phyloP scores from a whole-genome alignment of 2,329 filamentous ascomycete genomes.

The Calonectria pseudoturangicola region DNA sequence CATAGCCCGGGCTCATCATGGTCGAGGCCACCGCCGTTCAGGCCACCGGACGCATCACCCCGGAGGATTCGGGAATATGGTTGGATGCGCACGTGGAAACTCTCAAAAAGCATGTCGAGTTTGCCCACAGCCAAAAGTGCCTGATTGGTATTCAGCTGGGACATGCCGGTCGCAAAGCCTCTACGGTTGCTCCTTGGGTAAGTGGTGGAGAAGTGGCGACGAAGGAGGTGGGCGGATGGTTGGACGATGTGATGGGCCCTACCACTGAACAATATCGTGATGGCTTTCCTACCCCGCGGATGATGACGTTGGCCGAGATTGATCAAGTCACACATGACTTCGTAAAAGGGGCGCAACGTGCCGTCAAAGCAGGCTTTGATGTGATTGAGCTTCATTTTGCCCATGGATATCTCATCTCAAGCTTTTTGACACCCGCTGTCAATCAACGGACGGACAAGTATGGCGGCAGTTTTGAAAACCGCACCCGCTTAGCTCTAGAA shows the following conservation, averaged over 20 bases:
- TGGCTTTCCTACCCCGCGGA: conserved; percentile 75
- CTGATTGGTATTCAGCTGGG: conserved; percentile 81
- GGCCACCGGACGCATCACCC: conserved; percentile 21
- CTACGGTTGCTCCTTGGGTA: conserved; percentile 74
- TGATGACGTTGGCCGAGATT: conserved; percentile 81
- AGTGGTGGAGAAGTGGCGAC: conserved; percentile 64
- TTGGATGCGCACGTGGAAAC: conserved; percentile 80
- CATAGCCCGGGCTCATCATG: conserved; percentile 75
- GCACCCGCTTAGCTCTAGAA: conserved; percentile 80
- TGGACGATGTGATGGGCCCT: conserved; percentile 69
- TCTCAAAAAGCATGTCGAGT: conserved; percentile 76
- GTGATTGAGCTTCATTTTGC: conserved; percentile 84
- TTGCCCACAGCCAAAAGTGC: conserved; percentile 79
- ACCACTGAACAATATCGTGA: conserved; percentile 73
- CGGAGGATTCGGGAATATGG: conserved; percentile 26
- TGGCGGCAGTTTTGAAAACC: conserved; percentile 83
- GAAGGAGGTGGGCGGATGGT: conserved; percentile 71
- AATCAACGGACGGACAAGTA: conserved; percentile 82
- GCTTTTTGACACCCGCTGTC: conserved; percentile 81
- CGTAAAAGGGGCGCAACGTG: conserved; percentile 70
- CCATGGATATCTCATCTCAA: conserved; percentile 84
- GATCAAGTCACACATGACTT: conserved; percentile 77
- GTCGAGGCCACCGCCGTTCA: conserved; percentile 21
- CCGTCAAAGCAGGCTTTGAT: conserved; percentile 80
- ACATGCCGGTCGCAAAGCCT: conserved; percentile 79